A percentile compares a stretch with the other conserved stretches of the same genome.
These are phyloP conservation scores for Vitis labrusca DNA, from an alignment of 164 flowering plant genomes.

Conservation along the genomic window DNA sequence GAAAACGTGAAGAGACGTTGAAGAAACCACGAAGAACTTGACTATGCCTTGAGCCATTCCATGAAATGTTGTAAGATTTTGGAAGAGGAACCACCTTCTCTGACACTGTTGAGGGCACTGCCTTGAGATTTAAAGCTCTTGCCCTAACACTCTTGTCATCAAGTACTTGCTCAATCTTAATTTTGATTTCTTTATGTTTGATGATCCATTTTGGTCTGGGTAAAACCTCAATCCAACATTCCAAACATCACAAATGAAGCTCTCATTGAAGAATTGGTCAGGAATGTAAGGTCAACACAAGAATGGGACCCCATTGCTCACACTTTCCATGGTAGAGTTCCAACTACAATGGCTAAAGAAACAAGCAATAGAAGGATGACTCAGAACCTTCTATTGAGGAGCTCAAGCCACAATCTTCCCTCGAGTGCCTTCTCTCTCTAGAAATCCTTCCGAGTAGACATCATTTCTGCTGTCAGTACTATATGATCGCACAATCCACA, in stretches of 20 bases:
- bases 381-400: no score
- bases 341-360: no score
- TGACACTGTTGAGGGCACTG: conserved; percentile 13
- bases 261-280: conserved; percentile 44
- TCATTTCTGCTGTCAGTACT: no score
- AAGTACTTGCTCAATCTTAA: conserved; percentile 31
- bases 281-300: conserved; percentile 59
- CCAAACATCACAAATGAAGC: conserved; percentile 50
- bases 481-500: no score
- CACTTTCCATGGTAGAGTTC: no score
- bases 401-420: no score
- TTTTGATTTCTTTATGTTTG: conserved; percentile 24
- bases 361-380: no score
- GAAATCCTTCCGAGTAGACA: no score
- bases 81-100: conserved; percentile 33
- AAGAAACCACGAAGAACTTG: background rate
- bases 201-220: conserved; percentile 24
- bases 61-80: conserved; percentile 13
- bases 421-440: no score
- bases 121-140: conserved; percentile 33
- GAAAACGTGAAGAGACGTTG: no score
- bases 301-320: conserved; percentile 2
- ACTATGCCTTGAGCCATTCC: conserved; percentile 19
- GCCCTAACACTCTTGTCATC: conserved; percentile 14
- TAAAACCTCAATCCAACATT: conserved; percentile 38